These are phyloP conservation scores for Diplodia intermedia DNA, from an alignment of 2,329 filamentous ascomycete species.

Conservation along the genomic window DNA sequence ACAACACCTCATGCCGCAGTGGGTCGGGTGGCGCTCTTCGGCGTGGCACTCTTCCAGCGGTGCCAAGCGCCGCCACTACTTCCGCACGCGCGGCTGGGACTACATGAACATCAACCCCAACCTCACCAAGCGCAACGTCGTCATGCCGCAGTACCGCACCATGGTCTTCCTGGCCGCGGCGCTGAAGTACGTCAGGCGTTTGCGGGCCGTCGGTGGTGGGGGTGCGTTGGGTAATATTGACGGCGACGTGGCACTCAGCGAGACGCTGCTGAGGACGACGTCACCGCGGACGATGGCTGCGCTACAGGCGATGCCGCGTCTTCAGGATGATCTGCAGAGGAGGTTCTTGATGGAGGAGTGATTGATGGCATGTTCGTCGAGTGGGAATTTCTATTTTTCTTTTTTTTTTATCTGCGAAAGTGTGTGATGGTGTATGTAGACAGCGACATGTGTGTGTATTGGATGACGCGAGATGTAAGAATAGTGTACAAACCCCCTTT, in stretches of 20 bases:
- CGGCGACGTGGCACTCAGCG: constrained; percentile 36
- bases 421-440: background rate
- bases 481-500: constrained; percentile 9
- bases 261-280: constrained; percentile 43
- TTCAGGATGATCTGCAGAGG: constrained; percentile 43
- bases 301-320: constrained; percentile 54
- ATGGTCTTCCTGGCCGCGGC: constrained; percentile 52
- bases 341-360: constrained; percentile 37
- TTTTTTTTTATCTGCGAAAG: background rate
- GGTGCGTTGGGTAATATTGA: constrained; percentile 34
- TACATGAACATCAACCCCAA: constrained; percentile 43
- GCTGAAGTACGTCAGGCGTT: constrained; percentile 44
- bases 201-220: constrained; percentile 43
- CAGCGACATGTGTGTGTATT: background rate
- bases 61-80: constrained; percentile 37
- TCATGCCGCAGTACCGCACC: constrained; percentile 54
- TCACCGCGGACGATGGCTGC: constrained; percentile 51
- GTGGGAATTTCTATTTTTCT: background rate
- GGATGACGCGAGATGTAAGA: constrained; percentile 5
- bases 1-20: constrained; percentile 75
- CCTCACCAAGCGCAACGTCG: constrained; percentile 37
- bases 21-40: constrained; percentile 71
- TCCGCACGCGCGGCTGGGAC: constrained; percentile 38
- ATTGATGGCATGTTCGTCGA: constrained; percentile 1
- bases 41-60: background rate